A percentile compares a stretch with the other conserved stretches of the same genome.
phyloP scores from a whole-genome alignment of 2,329 filamentous ascomycete species.

The Meredithiella fracta region DNA sequence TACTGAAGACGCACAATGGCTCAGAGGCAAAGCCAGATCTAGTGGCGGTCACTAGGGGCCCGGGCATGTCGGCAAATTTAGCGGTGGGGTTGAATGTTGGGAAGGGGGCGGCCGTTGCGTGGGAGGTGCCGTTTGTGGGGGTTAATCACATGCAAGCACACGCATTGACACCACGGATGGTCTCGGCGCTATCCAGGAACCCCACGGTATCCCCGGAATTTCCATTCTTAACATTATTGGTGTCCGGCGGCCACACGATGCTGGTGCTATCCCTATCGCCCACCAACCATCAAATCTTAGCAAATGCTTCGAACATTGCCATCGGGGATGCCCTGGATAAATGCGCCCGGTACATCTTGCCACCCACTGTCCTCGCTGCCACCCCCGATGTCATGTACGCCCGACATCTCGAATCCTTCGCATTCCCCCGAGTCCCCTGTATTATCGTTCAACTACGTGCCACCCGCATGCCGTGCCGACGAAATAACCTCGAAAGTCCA shows the following conservation, averaged over 20 bases:
- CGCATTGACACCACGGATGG: conserved; percentile 70
- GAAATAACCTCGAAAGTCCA: conserved; percentile 33
- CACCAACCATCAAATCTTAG: conserved; percentile 56
- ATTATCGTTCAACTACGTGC: conserved; percentile 30
- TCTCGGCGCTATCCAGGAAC: conserved; percentile 35
- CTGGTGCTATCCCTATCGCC: conserved; percentile 58
- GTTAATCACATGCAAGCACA: conserved; percentile 98
- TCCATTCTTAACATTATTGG: conserved; percentile 75
- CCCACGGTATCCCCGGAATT: conserved; percentile 29
- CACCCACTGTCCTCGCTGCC: conserved; percentile 35
- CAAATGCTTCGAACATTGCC: conserved; percentile 62
- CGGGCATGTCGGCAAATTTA: conserved; percentile 71
- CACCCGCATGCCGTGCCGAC: conserved; percentile 40
- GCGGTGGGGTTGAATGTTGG: conserved; percentile 64
- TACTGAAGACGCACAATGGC: conserved; percentile 21
- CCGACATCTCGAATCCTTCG: conserved; percentile 60
- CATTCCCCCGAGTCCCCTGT: conserved; percentile 35
- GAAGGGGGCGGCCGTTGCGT: conserved; percentile 73
- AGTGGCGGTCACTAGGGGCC: conserved; percentile 76
- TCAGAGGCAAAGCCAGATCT: conserved; percentile 46
- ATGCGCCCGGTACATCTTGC: conserved; percentile 59
- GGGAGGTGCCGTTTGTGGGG: conserved; percentile 65
- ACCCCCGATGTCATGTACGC: conserved; percentile 61
- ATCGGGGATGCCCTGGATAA: conserved; percentile 86
- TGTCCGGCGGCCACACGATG: conserved; percentile 84